A percentile compares a stretch with the other conserved stretches of the same genome.
Evolutionary conservation across 176 grass and related monocot species (phyloP).

Genomic region (Oryza australiensis): DNA sequence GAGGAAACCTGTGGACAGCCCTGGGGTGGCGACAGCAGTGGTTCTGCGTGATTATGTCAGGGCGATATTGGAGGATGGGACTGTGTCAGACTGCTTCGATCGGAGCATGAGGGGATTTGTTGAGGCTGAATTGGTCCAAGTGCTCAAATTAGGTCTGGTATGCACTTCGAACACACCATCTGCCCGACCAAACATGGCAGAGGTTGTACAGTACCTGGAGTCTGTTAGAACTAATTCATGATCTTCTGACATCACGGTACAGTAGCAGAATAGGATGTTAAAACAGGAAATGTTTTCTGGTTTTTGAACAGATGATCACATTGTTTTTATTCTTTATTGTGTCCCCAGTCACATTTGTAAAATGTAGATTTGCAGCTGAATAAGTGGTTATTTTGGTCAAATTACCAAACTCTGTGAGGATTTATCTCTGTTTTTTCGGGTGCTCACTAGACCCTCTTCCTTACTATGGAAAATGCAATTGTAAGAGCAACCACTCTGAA

Average conservation of each 20-base stretch:
- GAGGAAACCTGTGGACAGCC: slow-evolving; percentile 80
- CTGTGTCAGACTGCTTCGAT: slow-evolving; percentile 81
- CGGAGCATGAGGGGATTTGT: slow-evolving; percentile 59
- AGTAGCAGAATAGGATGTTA: slow-evolving; percentile 54
- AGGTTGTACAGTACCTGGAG: slow-evolving; percentile 98
- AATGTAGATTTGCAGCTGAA: slow-evolving; percentile 71
- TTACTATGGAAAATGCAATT: slow-evolving; percentile 22
- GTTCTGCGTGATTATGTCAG: slow-evolving; percentile 83
- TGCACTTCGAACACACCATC: slow-evolving; percentile 83
- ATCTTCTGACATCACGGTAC: slow-evolving; percentile 35
- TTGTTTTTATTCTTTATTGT: slow-evolving; percentile 72
- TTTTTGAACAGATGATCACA: slow-evolving; percentile 49
- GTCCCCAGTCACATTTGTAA: slow-evolving; percentile 42
- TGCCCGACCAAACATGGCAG: slow-evolving; percentile 85
- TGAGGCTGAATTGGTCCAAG: slow-evolving; percentile 89
- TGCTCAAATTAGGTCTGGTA: slow-evolving; percentile 90
- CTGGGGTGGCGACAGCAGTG: slow-evolving; percentile 41
- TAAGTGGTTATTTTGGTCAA: slow-evolving; percentile 50
- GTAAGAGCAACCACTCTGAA: slow-evolving; percentile 30
- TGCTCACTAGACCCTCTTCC: neutral
- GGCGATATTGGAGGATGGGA: slow-evolving; percentile 71
- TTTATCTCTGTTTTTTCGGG: slow-evolving; percentile 1
- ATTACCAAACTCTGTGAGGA: slow-evolving; percentile 23
- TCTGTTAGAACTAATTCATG: slow-evolving; percentile 78
- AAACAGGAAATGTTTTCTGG: slow-evolving; percentile 40